These are phyloP conservation scores for Mucor circinelloides DNA, from an alignment of 371 early-diverging fungal species.

Conservation along the genomic window DNA sequence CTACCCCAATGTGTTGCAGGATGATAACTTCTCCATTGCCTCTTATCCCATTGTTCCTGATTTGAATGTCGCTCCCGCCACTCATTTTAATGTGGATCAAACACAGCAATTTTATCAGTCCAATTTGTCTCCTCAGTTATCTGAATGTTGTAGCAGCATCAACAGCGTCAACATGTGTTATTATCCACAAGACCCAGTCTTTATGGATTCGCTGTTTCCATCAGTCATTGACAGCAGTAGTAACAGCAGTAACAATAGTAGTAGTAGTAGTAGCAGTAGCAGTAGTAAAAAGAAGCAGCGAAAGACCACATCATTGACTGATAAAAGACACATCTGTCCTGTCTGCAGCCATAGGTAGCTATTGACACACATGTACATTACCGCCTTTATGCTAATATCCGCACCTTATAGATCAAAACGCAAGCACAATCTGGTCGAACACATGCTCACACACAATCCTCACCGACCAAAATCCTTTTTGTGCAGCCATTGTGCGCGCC, in stretches of 20 bases:
- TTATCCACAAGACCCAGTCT: not conserved
- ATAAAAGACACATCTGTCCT: conserved; percentile 31
- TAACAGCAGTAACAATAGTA: not conserved
- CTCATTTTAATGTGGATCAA: not conserved
- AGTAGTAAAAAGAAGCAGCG: not conserved
- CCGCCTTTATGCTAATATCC: not conserved
- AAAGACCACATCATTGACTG: conserved; percentile 1
- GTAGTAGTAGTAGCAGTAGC: too few species aligned
- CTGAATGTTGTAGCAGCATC: not conserved
- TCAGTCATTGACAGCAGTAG: not conserved
- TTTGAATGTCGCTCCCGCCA: not conserved
- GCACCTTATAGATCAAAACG: conserved; percentile 27
- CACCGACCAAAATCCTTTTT: conserved; percentile 29
- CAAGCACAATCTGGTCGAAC: conserved; percentile 35
- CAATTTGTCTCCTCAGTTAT: conserved; percentile 6
- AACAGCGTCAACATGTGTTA: not conserved
- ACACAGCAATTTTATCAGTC: not conserved
- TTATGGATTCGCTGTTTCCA: not conserved
- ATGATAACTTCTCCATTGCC: conserved; percentile 20
- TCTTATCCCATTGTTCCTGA: not conserved
- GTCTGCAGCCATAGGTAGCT: conserved; percentile 33
- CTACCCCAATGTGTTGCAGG: conserved; percentile 7
- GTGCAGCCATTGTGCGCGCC: conserved; percentile 25
- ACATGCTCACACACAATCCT: conserved; percentile 37
- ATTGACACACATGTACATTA: not conserved